Conservation (phyloP, 306 rosid genomes). For the Acmispon strigosus region DNA sequence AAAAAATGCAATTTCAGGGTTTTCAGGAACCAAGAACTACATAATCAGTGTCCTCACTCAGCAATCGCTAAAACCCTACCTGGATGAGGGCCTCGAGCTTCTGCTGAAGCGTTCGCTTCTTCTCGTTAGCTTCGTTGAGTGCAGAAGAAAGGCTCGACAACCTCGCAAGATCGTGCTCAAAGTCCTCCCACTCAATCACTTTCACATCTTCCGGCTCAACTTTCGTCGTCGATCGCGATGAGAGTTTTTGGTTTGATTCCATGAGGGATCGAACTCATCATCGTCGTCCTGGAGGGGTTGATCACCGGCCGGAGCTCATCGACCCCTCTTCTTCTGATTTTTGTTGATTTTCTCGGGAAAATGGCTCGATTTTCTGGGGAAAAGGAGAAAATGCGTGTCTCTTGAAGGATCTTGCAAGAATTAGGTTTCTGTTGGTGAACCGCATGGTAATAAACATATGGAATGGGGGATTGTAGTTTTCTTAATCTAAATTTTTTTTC, state of each 20-base stretch:
- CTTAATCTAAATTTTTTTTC: no score
- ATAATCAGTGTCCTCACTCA: background rate
- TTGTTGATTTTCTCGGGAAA: slow-evolving; percentile 28
- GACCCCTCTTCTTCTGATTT: background rate
- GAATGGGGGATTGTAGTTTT: background rate
- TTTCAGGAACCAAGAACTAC: background rate
- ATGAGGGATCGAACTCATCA: slow-evolving; percentile 73
- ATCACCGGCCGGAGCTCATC: slow-evolving; percentile 32
- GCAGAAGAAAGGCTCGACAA: slow-evolving; percentile 83
- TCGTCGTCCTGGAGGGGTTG: slow-evolving; percentile 53
- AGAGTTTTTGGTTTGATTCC: slow-evolving; percentile 38
- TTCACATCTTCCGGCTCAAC: slow-evolving; percentile 46
- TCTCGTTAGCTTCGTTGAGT: slow-evolving; percentile 49
- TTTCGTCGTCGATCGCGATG: slow-evolving; percentile 18
- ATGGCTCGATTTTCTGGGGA: background rate
- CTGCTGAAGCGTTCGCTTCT: slow-evolving; percentile 47
- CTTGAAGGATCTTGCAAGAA: background rate
- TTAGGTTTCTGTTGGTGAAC: background rate
- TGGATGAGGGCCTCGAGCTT: slow-evolving; percentile 55
- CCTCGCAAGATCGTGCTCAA: slow-evolving; percentile 76
- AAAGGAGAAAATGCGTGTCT: background rate
- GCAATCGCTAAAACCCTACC: slow-evolving; percentile 47
- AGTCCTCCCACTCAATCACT: slow-evolving; percentile 80
- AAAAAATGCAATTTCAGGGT: background rate
- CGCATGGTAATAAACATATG: background rate